A percentile compares a stretch with the other conserved stretches of the same genome.
Conservation (phyloP, 1,284 basidiomycete genomes). For the Tilletia indica region DNA sequence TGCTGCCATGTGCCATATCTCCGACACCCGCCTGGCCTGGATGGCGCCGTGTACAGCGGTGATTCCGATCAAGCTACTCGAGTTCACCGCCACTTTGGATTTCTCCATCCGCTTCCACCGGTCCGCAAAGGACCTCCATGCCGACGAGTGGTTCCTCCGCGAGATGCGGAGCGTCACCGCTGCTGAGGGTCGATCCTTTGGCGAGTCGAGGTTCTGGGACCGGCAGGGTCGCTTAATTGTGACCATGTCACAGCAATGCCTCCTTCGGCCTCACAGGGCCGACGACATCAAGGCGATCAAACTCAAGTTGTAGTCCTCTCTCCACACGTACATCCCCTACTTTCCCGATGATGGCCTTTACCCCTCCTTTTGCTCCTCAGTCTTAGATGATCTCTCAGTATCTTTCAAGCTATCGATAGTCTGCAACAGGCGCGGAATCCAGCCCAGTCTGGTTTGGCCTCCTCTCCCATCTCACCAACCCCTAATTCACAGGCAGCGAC, state of each 20-base stretch:
- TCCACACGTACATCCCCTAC: not conserved
- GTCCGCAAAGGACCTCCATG: not conserved
- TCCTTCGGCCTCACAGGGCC: not conserved
- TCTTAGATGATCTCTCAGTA: too few species aligned
- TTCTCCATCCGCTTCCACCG: constrained; percentile 15
- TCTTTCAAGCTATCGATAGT: too few species aligned
- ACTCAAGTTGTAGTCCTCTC: not conserved
- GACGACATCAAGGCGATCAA: not conserved
- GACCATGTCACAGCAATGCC: constrained; percentile 14
- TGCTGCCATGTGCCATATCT: not conserved
- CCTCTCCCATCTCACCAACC: not conserved
- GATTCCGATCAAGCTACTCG: not conserved
- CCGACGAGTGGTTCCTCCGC: constrained; percentile 13
- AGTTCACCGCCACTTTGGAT: constrained; percentile 13
- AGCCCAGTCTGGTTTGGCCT: too few species aligned
- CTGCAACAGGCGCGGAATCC: too few species aligned
- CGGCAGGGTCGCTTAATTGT: not conserved
- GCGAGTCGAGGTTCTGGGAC: constrained; percentile 15
- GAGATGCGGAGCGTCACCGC: constrained; percentile 11
- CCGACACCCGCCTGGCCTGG: constrained; percentile 7
- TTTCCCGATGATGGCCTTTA: not conserved
- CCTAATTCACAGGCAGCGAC: not conserved
- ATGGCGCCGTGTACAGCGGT: not conserved
- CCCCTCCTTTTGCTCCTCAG: not conserved
- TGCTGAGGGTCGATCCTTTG: constrained; percentile 17